Evolutionary conservation across 208 protist species (phyloP).

Genomic region (Wallacemonas sp.): DNA sequence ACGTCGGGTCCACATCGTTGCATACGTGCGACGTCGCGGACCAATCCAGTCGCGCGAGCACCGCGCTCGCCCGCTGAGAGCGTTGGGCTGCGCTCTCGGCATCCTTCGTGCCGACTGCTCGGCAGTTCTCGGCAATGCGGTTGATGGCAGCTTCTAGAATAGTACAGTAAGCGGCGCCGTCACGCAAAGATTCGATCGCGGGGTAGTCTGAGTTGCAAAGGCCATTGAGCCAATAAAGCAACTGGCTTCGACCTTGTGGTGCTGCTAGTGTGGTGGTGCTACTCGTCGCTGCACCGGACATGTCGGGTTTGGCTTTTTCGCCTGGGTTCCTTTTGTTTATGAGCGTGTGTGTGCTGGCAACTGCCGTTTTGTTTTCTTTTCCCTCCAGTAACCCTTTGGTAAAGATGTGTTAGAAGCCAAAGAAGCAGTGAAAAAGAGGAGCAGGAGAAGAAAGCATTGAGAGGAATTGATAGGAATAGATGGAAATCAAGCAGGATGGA

Average conservation of each 20-base stretch:
- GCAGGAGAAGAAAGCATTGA: too few relatives aligned
- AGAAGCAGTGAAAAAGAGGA: too few relatives aligned
- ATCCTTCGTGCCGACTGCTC: constrained; percentile 27
- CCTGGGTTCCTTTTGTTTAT: too few relatives aligned
- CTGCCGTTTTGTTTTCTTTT: too few relatives aligned
- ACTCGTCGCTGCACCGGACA: not conserved
- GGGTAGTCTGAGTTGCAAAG: constrained; percentile 80
- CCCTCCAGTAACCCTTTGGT: too few relatives aligned
- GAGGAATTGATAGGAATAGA: too few relatives aligned
- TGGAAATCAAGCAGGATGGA: too few relatives aligned
- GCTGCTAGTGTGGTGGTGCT: constrained; percentile 11
- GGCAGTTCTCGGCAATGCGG: constrained; percentile 66
- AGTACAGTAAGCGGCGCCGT: constrained; percentile 82
- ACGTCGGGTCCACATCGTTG: constrained; percentile 53
- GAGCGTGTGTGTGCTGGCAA: too few relatives aligned
- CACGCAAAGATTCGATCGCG: constrained; percentile 74
- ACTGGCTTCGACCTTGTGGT: constrained; percentile 60
- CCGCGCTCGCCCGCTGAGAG: constrained; percentile 23
- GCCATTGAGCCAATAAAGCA: constrained; percentile 80
- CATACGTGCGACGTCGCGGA: constrained; percentile 56
- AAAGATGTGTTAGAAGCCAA: too few relatives aligned
- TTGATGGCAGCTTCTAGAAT: constrained; percentile 66
- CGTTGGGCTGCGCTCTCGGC: constrained; percentile 18
- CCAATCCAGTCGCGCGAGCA: constrained; percentile 56
- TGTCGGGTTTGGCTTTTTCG: not conserved